A percentile compares a stretch with the other conserved stretches of the same genome.
phyloP scores from a whole-genome alignment of 2,329 filamentous ascomycete genomes.

The Pestalotiopsis sp. region DNA sequence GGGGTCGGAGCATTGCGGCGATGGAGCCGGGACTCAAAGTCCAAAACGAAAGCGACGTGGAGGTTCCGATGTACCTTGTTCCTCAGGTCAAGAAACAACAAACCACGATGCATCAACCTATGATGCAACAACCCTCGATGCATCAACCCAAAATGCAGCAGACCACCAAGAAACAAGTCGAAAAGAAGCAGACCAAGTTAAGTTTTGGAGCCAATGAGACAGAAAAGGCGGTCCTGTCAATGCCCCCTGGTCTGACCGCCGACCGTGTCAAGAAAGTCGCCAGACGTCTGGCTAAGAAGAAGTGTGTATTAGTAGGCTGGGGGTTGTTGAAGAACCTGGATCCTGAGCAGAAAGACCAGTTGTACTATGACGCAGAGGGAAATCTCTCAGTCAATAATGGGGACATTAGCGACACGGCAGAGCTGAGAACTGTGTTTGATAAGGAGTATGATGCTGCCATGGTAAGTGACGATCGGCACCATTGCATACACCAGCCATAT shows the following conservation, averaged over 20 bases:
- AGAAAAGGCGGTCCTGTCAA: no score
- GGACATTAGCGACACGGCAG: background rate
- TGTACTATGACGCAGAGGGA: background rate
- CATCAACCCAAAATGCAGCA: background rate
- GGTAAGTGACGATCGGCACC: background rate
- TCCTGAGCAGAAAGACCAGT: background rate
- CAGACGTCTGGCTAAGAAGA: background rate
- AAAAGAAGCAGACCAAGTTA: no score
- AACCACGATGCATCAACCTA: background rate
- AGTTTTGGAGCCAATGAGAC: no score
- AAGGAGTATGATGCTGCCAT: background rate
- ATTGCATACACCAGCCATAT: background rate
- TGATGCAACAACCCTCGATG: background rate
- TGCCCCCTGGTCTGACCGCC: no score
- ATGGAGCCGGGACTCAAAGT: background rate
- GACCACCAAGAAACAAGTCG: no score
- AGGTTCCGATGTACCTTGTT: background rate
- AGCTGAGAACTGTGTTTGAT: background rate
- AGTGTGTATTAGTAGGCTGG: background rate
- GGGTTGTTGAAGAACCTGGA: background rate
- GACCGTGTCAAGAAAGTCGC: background rate
- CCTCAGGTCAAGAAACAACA: background rate
- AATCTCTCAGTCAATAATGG: background rate
- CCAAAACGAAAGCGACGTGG: background rate
- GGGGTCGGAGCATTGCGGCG: conserved; percentile 20